A percentile compares a stretch with the other conserved stretches of the same genome.
Evolutionary conservation across 306 rosid genomes (phyloP).

Genomic region (Rosa persica): DNA sequence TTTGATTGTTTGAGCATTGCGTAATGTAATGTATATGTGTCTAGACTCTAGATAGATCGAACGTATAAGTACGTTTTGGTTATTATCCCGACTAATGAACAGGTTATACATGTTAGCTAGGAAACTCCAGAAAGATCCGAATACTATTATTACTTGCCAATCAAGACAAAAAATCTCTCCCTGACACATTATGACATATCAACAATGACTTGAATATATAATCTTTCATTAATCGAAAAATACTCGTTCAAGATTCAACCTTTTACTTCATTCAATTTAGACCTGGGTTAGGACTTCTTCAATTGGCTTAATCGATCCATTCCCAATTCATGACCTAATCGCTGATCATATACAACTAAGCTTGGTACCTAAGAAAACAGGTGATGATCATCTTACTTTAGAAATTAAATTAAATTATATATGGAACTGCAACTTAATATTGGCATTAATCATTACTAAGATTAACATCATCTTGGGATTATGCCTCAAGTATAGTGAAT

Average conservation of each 20-base stretch:
- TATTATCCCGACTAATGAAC: no score
- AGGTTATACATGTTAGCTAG: not conserved
- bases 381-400: not conserved
- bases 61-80: no score
- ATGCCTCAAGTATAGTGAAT: no score
- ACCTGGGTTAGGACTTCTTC: not conserved
- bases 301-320: not conserved
- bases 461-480: no score
- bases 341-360: not conserved
- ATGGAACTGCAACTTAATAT: not conserved
- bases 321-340: slow-evolving; percentile 3
- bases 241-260: slow-evolving; percentile 21
- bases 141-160: not conserved
- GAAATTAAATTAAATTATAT: not conserved
- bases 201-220: not conserved
- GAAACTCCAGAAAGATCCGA: not conserved
- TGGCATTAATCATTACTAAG: not conserved
- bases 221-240: slow-evolving; percentile 11
- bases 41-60: no score
- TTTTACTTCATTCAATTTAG: not conserved
- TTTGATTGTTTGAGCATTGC: no score
- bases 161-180: not conserved
- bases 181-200: not conserved
- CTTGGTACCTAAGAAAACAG: not conserved
- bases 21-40: no score